Evolutionary conservation across 805 yeast species (phyloP), one percentile per base, ranked within the genome.

Genomic region (Saturnispora zaruensis): DNA sequence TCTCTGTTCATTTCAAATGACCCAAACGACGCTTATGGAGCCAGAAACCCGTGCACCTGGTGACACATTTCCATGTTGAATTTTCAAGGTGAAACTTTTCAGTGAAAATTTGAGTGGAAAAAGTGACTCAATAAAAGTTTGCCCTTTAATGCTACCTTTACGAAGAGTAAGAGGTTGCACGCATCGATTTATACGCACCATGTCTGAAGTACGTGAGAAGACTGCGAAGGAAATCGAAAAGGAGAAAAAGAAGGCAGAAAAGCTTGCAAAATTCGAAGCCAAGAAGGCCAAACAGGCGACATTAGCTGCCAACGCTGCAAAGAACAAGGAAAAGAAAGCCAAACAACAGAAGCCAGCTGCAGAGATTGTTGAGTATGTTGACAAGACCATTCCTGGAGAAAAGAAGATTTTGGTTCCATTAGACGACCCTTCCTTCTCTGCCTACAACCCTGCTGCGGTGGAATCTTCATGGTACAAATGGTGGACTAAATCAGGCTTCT

Each of bases 381-480:
- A 93, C 66, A 70, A 72, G 51, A 93, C 99, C 44, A 76, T 73
- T 45, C 81, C 86, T 3, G 99, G 99, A 54, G 95, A 89, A 61
- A 93, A 91, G 79, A 93, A 93, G 72, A 68, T 82, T 32, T 77
- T 93, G 51, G 84, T 81, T n/a, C 77, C 88, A 33, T 77, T 93
- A 48, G 96, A 91, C 41, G 95, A 90, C 65, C 90, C 96, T 21
- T 82, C 97, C 20, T 79, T 93, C 66, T 90, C 93, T 69, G 91
- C 98, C 8, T 93, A 93, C 69, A 86, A 79, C 61, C 99, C 99
- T 32, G 78, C 79, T 59, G 84, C 83, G 59, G 97, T 93, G 44
- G 99, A 93, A 70, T 84, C 95, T 50, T 87, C 96, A 13, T 93
- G 99, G 99, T 91, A 91, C 70, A 80, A 78, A 18, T 93, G 99